These are phyloP conservation scores for Linum tenue DNA, from an alignment of 345 rosid species.

Conservation along the genomic window DNA sequence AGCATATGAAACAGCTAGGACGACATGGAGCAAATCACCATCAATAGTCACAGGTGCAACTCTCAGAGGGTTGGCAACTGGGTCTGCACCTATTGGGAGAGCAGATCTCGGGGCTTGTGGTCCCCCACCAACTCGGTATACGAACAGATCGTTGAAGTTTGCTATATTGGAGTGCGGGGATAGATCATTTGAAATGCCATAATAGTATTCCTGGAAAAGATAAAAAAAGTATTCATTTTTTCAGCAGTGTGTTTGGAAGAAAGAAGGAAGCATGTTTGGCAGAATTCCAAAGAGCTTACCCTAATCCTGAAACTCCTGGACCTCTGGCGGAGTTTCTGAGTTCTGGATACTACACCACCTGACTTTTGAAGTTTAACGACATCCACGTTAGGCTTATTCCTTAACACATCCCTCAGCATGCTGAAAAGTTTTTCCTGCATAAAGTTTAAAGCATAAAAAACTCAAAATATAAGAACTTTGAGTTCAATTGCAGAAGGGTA, in stretches of 20 bases:
- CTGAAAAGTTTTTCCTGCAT: slow-evolving; percentile 88
- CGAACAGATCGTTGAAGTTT: slow-evolving; percentile 49
- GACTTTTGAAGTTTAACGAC: slow-evolving; percentile 89
- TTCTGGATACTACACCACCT: slow-evolving; percentile 83
- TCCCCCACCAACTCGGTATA: slow-evolving; percentile 79
- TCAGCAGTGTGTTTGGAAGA: background rate
- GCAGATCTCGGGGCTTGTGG: slow-evolving; percentile 86
- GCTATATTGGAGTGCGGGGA: slow-evolving; percentile 68
- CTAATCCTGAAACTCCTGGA: slow-evolving; percentile 53
- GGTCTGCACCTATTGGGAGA: slow-evolving; percentile 64
- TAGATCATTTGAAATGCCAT: slow-evolving; percentile 65
- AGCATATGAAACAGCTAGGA: slow-evolving; percentile 87
- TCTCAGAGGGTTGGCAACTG: slow-evolving; percentile 60
- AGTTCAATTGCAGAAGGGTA: no score
- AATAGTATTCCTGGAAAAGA: slow-evolving; percentile 68
- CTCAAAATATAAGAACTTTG: no score
- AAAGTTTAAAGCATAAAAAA: background rate
- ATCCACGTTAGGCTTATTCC: slow-evolving; percentile 56
- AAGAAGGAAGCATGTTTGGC: background rate
- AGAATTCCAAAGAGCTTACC: slow-evolving; percentile 30
- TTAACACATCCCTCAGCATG: slow-evolving; percentile 70
- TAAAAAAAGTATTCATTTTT: background rate
- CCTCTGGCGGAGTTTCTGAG: slow-evolving; percentile 49
- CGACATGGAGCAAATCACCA: slow-evolving; percentile 52
- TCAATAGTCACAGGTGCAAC: slow-evolving; percentile 49